Base-by-base conservation (phyloP, 2,329 filamentous ascomycete species). In the Verruconis gallopava region DNA sequence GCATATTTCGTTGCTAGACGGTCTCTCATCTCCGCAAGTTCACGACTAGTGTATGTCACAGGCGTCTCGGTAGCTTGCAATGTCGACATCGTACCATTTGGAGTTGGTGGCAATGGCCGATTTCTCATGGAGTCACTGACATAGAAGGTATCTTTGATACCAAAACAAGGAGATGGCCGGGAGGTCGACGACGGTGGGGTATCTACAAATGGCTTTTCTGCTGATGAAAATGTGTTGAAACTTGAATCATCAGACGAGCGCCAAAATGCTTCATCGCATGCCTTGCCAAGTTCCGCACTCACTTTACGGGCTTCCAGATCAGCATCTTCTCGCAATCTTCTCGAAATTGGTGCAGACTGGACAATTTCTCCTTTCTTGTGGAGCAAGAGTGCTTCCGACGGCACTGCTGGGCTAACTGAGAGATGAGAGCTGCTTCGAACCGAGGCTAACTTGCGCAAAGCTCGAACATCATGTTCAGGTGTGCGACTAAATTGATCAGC, bases 241-340 rank as follows among this genome's bases (percentile, higher is more conserved):
- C 67, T 74, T 2, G 72, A 71, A 35, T 66, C 67, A 17, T 71
- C 59, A 1, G 69, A 79, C 42, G 65, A 71, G 50, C 81, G 77
- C 54, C 85, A 88, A 65, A 96, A 95, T 1, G 88, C 88, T 53
- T 91, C 84, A 54, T 96, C 88, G 54, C 88, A 93, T 45, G 91
- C 84, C 59, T 85, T 85, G 38, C 85, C 85, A 47, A 95, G 78
- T 52, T 85, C 85, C 51, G 75, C 76, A 51, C 85, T 93, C 44
- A 93, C 81, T 51, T 89, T 80, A 4, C 85, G 73, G 42, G 91
- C 73, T 55, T 94, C 88, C 45, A 86, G 85, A 50, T 75, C 79
- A 60, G 77, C 79, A 37, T 67, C 65, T 19, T 43, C 21, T 36
- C 21, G 21, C 18, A n/a, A 17, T 21, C 30, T 35, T 9, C 37